These are phyloP conservation scores for Sporothrix brasiliensis DNA, from an alignment of 2,329 filamentous ascomycete genomes.

Conservation along the genomic window DNA sequence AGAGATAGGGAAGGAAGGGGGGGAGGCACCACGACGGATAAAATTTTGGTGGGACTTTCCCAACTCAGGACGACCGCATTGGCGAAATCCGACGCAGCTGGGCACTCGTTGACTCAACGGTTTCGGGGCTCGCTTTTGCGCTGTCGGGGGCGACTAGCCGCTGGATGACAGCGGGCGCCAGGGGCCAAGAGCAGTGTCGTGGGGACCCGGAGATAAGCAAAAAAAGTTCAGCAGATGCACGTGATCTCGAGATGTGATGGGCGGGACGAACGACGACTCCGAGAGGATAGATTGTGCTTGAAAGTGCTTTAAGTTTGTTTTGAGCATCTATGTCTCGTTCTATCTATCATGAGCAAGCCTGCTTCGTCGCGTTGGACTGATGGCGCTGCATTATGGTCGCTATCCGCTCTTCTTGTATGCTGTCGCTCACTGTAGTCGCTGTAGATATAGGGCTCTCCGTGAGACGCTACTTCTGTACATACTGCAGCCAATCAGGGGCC, in stretches of 20 bases:
- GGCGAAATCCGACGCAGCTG: slow-evolving; percentile 1
- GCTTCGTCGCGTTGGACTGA: not conserved
- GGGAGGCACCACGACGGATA: slow-evolving; percentile 9
- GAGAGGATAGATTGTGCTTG: not conserved
- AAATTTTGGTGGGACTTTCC: slow-evolving; percentile 23
- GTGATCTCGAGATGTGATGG: not conserved
- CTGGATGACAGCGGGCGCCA: not conserved
- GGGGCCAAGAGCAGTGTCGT: slow-evolving; percentile 6
- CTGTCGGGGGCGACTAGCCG: slow-evolving; percentile 1
- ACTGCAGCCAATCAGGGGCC: slow-evolving; percentile 31
- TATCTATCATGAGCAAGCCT: too few relatives aligned
- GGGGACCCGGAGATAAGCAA: slow-evolving; percentile 28
- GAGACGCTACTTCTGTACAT: not conserved
- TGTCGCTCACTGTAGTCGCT: not conserved
- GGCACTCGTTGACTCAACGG: slow-evolving; percentile 21
- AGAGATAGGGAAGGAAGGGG: slow-evolving; percentile 22
- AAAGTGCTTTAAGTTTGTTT: not conserved
- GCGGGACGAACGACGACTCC: not conserved
- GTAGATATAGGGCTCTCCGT: not conserved
- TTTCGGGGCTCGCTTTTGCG: not conserved
- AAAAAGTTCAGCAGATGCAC: not conserved
- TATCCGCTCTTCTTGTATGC: not conserved
- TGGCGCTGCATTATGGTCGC: not conserved
- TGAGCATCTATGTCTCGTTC: too few relatives aligned
- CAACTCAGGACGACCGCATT: slow-evolving; percentile 4